A percentile compares a stretch with the other conserved stretches of the same genome.
These are phyloP conservation scores for Rubus idaeus DNA, from an alignment of 306 rosid species.

Conservation along the genomic window DNA sequence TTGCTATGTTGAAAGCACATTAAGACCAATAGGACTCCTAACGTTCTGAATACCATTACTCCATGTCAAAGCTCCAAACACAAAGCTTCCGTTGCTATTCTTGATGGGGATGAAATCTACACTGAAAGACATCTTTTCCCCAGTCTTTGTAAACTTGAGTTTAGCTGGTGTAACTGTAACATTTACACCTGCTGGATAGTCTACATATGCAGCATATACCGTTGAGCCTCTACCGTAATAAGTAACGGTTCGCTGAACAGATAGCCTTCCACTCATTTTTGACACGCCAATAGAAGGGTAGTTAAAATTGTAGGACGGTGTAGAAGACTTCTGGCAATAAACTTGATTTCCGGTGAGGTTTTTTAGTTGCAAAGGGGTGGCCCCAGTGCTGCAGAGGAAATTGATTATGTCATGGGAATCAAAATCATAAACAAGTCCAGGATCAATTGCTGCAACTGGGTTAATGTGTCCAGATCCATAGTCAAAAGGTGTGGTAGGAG, in stretches of 20 bases:
- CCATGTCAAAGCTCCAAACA: conserved; percentile 76
- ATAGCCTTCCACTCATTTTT: conserved; percentile 60
- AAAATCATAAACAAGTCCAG: conserved; percentile 58
- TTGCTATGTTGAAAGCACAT: conserved; percentile 36
- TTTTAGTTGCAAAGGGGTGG: conserved; percentile 52
- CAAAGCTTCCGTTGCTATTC: conserved; percentile 59
- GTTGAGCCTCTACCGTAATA: conserved; percentile 47
- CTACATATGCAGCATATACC: conserved; percentile 45
- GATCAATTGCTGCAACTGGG: conserved; percentile 55
- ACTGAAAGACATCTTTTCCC: conserved; percentile 46
- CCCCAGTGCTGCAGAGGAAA: conserved; percentile 61
- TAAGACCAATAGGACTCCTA: conserved; percentile 65
- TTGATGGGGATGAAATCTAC: conserved; percentile 46
- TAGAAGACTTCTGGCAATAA: conserved; percentile 42
- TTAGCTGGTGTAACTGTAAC: conserved; percentile 42
- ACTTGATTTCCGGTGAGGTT: conserved; percentile 47
- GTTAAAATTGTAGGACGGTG: conserved; percentile 58
- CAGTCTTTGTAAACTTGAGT: conserved; percentile 34
- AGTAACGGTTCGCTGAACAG: conserved; percentile 55
- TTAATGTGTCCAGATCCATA: conserved; percentile 62
- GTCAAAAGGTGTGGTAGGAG: conserved; percentile 57
- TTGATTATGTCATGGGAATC: conserved; percentile 51
- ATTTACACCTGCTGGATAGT: conserved; percentile 48
- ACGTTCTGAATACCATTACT: conserved; percentile 50
- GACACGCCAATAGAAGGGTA: conserved; percentile 75